Percentiles rank a stretch among this genome's conserved stretches.
Conservation (phyloP, 148 eudicot species). For the Vaccinium myrtillus region DNA sequence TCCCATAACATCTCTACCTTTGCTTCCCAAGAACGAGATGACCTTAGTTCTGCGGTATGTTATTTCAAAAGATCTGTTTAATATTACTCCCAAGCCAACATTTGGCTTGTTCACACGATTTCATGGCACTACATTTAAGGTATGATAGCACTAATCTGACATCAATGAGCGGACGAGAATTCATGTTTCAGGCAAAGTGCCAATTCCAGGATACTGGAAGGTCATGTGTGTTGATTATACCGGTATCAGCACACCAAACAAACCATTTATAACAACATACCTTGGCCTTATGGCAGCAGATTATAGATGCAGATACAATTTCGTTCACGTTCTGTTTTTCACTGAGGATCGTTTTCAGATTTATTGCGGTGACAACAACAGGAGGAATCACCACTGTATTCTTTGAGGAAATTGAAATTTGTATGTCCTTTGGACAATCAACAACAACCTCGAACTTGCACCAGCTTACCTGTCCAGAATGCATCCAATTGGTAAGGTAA, state of each 20-base stretch:
- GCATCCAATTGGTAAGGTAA: conserved; percentile 12
- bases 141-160: background rate
- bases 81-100: conserved; percentile 1
- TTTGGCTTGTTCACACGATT: background rate
- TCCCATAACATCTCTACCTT: background rate
- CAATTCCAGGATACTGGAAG: background rate
- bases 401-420: conserved; percentile 50
- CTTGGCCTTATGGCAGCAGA: conserved; percentile 85
- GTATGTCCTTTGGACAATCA: conserved; percentile 74
- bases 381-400: conserved; percentile 76
- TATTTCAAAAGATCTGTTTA: background rate
- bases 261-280: conserved; percentile 36
- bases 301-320: conserved; percentile 87
- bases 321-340: conserved; percentile 78
- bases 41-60: background rate
- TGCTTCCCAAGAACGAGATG: background rate
- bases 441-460: conserved; percentile 89
- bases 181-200: background rate
- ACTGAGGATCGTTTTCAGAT: conserved; percentile 78
- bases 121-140: background rate
- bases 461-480: conserved; percentile 87
- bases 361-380: conserved; percentile 81
- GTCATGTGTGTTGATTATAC: background rate
- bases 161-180: background rate
- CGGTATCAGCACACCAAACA: background rate